Base-by-base conservation (phyloP, 2,329 filamentous ascomycete genomes). In the Epichloe coenophiala region DNA sequence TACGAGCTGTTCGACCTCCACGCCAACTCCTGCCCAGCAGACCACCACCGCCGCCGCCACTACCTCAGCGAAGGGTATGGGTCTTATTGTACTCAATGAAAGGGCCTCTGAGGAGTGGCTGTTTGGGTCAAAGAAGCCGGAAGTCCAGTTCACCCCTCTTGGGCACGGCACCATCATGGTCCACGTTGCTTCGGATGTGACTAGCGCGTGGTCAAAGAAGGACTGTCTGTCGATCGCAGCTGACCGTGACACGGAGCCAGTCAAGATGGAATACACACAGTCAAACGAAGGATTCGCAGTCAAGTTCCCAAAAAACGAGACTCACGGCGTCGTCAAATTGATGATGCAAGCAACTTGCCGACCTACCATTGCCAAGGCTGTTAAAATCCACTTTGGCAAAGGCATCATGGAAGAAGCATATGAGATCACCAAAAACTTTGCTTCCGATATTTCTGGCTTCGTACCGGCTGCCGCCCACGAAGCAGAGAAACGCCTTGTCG, bases 301-400 rank as follows among this genome's bases (percentile, higher is more conserved):
- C 23, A 70, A 75, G 52, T 69, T 83, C 31, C 68, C 72, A 4
- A 67, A 66, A 31, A 70, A 71, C 27, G 78, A 84, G 53, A 76
- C 78, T 5, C 66, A 78, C 53, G 81, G 80, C 35, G 62, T 77
- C 38, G 63, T 84, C 47, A 77, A 77, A 49, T 69, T 84, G 43
- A 73, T 75, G 2, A 71, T 84, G 37, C 68, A 74, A 50, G 80
- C 80, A 1, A 77, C 71, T 13, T 77, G 72, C 50, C 76, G 75
- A 54, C 81, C 81, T 23, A 77, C 73, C 61, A 71, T 83, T 55
- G 77, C 77, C 58, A 78, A 83, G 64, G 75, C 74, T 0, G 78
- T 83, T 60, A 71, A 74, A 39, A 65, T 84, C 33, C 74, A 81
- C 60, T 80, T 84, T 61, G 77, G 78, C 45, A 73, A 66, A 59